Evolutionary conservation across 2,329 filamentous ascomycete species (phyloP).

Genomic region (Aspergillus sp.): DNA sequence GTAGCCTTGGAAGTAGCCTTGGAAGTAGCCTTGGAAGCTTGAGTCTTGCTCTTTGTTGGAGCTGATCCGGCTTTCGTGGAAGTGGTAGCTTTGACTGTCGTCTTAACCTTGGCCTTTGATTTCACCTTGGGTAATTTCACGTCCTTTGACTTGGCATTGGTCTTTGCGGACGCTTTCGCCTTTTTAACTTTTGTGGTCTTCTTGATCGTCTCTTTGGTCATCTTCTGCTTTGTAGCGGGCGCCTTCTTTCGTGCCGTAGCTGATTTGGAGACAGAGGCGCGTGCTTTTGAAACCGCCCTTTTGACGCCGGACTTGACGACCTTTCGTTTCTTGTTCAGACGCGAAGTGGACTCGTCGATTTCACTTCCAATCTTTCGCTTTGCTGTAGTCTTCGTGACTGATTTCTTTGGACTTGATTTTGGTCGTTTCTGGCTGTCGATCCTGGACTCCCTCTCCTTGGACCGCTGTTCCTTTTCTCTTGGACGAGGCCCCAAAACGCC

Average conservation of each 20-base stretch:
- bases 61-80: slow-evolving; percentile 3
- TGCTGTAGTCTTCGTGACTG: slow-evolving; percentile 12
- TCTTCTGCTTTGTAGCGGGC: slow-evolving; percentile 12
- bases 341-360: slow-evolving; percentile 19
- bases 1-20: slow-evolving; percentile 10
- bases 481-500: slow-evolving; percentile 52
- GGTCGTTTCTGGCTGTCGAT: slow-evolving; percentile 19
- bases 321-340: slow-evolving; percentile 26
- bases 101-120: slow-evolving; percentile 20
- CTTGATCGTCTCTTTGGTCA: slow-evolving; percentile 3
- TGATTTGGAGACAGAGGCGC: slow-evolving; percentile 15
- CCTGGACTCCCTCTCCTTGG: slow-evolving; percentile 20
- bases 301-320: slow-evolving; percentile 28
- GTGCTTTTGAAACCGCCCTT: slow-evolving; percentile 20
- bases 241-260: slow-evolving; percentile 10
- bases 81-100: slow-evolving; percentile 13
- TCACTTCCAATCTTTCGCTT: slow-evolving; percentile 28
- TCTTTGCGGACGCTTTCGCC: slow-evolving; percentile 8
- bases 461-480: slow-evolving; percentile 39
- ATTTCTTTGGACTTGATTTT: slow-evolving; percentile 11
- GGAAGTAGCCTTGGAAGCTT: slow-evolving; percentile 7
- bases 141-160: slow-evolving; percentile 10
- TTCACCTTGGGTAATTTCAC: slow-evolving; percentile 24
- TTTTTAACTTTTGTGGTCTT: slow-evolving; percentile 13
- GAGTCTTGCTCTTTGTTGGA: slow-evolving; percentile 3